Percentiles rank a stretch among this genome's conserved stretches.
These are phyloP conservation scores for Triangularia verruculosa DNA, from an alignment of 2,329 filamentous ascomycete species.

Conservation along the genomic window DNA sequence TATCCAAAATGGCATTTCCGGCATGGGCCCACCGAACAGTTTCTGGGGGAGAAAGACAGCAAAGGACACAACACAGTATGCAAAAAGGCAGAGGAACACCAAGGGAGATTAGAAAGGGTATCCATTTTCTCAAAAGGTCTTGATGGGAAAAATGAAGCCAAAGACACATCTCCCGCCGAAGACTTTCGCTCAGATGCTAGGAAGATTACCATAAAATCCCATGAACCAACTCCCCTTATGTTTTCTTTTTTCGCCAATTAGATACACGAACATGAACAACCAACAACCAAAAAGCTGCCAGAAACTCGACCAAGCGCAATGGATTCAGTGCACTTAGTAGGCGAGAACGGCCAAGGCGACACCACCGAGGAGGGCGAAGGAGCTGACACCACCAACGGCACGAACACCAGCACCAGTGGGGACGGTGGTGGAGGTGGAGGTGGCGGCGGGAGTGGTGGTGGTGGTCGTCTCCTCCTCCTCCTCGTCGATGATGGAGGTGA, in stretches of 20 bases:
- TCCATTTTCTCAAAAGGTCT: neutral
- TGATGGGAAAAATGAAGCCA: neutral
- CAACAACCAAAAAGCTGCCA: neutral
- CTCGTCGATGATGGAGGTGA: constrained; percentile 7
- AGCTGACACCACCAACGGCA: constrained; percentile 36
- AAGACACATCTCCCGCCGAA: neutral
- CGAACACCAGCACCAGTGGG: constrained; percentile 13
- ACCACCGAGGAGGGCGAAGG: constrained; percentile 27
- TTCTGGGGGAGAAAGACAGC: neutral
- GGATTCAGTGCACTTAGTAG: constrained; percentile 17
- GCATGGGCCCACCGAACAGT: neutral
- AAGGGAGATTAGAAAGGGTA: neutral
- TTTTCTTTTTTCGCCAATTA: neutral
- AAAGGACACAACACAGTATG: neutral
- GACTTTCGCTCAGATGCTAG: neutral
- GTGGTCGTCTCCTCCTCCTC: constrained; percentile 15
- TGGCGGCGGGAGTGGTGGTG: constrained; percentile 19
- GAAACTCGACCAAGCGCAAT: neutral
- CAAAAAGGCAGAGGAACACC: neutral
- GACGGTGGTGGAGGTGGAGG: constrained; percentile 4
- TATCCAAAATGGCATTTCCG: neutral
- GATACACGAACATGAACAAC: neutral
- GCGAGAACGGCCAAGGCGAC: constrained; percentile 28
- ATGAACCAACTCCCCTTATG: neutral
- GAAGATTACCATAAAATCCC: neutral